phyloP scores from a whole-genome alignment of 768 basidiomycete species.

The Pleurotus sapidus region DNA sequence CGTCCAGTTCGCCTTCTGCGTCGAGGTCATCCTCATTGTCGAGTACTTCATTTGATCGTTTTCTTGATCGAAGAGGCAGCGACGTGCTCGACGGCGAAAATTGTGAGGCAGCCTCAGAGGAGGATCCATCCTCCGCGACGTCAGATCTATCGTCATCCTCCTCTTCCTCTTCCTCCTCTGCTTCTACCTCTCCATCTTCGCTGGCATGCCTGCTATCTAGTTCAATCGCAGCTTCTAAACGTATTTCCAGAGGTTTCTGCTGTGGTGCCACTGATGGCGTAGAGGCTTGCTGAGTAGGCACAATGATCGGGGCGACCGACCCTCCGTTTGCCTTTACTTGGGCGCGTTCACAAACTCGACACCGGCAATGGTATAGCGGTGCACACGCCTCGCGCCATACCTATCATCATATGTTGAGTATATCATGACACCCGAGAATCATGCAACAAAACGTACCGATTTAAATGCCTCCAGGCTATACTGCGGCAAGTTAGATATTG shows the following conservation, averaged over 20 bases:
- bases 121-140: conserved; percentile 10
- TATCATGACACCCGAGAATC: not conserved
- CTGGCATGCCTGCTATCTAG: conserved; percentile 7
- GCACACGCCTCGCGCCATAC: conserved; percentile 74
- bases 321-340: conserved; percentile 47
- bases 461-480: conserved; percentile 59
- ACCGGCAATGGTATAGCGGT: conserved; percentile 69
- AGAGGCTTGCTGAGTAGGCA: conserved; percentile 2
- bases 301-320: conserved; percentile 30
- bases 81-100: not conserved
- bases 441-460: conserved; percentile 36
- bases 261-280: not conserved
- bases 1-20: conserved; percentile 8
- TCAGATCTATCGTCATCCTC: conserved; percentile 13
- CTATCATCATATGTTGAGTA: conserved; percentile 28
- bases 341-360: conserved; percentile 72
- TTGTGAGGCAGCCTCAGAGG: not conserved
- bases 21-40: not conserved
- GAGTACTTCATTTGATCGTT: conserved; percentile 16
- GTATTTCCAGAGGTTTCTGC: conserved; percentile 23
- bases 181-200: conserved; percentile 30
- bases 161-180: conserved; percentile 13
- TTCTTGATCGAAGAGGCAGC: conserved; percentile 8
- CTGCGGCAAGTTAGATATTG: conserved; percentile 48
- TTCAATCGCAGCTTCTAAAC: conserved; percentile 18